Evolutionary conservation across 495 filamentous ascomycete species (phyloP).

Genomic region (Penicillium crystallinum): DNA sequence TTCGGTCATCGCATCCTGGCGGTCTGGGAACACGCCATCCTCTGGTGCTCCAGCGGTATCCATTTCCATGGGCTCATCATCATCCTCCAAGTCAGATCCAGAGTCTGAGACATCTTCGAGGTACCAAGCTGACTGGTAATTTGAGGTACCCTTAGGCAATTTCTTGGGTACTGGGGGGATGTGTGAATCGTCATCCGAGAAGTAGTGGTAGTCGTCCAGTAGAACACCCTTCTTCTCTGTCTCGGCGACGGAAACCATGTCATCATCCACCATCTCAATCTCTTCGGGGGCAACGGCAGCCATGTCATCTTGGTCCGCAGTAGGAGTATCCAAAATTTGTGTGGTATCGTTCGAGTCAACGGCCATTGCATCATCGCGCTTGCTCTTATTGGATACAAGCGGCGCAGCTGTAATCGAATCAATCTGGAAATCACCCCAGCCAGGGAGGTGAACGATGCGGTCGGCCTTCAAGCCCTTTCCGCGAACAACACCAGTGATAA

Average conservation of each 20-base stretch:
- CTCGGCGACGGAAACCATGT: constrained; percentile 53
- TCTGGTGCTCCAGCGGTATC: constrained; percentile 55
- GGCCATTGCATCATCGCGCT: constrained; percentile 62
- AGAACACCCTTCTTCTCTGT: constrained; percentile 70
- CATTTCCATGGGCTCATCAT: constrained; percentile 47
- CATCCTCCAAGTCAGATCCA: constrained; percentile 75
- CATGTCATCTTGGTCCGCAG: constrained; percentile 74
- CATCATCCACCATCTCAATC: constrained; percentile 66
- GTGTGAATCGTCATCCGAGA: constrained; percentile 80
- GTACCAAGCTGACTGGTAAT: constrained; percentile 92
- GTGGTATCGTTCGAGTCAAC: constrained; percentile 52
- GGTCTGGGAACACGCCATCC: constrained; percentile 73
- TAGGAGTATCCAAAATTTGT: constrained; percentile 61
- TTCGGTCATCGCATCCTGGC: constrained; percentile 66
- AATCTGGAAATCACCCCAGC: constrained; percentile 94
- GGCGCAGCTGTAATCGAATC: constrained; percentile 76
- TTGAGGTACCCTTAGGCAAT: constrained; percentile 84
- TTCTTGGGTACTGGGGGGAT: constrained; percentile 60
- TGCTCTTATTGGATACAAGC: constrained; percentile 47
- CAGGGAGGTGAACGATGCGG: constrained; percentile 82
- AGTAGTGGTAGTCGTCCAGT: constrained; percentile 96
- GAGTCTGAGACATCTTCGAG: constrained; percentile 81
- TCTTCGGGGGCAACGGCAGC: constrained; percentile 81
- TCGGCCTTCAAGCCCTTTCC: constrained; percentile 85
- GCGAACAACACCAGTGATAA: constrained; percentile 82